Conservation (phyloP, 129 eudicot species). For the Saussurea involucrata region DNA sequence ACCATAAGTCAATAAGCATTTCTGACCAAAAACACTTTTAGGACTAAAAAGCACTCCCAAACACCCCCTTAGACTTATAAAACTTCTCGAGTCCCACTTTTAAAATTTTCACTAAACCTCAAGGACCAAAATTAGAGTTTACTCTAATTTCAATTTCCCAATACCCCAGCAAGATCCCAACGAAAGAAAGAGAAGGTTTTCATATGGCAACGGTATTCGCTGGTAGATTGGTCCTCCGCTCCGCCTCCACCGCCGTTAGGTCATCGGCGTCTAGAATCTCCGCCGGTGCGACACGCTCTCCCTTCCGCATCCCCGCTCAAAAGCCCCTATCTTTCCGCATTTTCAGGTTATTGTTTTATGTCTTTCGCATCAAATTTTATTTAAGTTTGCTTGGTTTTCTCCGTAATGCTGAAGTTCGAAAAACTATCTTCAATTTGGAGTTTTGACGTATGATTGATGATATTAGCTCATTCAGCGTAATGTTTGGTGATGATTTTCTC, state of each 20-base stretch:
- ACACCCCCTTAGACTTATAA: no score
- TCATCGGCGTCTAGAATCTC: slow-evolving; percentile 36
- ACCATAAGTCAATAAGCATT: no score
- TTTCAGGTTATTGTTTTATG: slow-evolving; percentile 47
- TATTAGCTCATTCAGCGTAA: background rate
- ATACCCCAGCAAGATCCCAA: background rate
- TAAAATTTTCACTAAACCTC: no score
- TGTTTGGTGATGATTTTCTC: background rate
- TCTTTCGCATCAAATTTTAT: background rate
- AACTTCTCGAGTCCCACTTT: no score
- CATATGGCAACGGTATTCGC: slow-evolving; percentile 50
- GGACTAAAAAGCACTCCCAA: no score
- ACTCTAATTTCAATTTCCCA: background rate
- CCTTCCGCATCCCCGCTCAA: slow-evolving; percentile 51
- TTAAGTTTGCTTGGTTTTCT: background rate
- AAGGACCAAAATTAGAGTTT: background rate
- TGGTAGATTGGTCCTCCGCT: slow-evolving; percentile 61
- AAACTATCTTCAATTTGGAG: background rate
- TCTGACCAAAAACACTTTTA: no score
- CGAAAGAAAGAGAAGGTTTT: background rate
- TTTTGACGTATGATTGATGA: background rate
- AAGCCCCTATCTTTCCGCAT: slow-evolving; percentile 58
- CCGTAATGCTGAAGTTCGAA: background rate
- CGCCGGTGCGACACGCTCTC: slow-evolving; percentile 41
- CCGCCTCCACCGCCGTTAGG: slow-evolving; percentile 44